Percentiles rank a stretch among this genome's conserved stretches.
Evolutionary conservation across 208 protist species (phyloP).

Genomic region (Trypanosoma cruzi): DNA sequence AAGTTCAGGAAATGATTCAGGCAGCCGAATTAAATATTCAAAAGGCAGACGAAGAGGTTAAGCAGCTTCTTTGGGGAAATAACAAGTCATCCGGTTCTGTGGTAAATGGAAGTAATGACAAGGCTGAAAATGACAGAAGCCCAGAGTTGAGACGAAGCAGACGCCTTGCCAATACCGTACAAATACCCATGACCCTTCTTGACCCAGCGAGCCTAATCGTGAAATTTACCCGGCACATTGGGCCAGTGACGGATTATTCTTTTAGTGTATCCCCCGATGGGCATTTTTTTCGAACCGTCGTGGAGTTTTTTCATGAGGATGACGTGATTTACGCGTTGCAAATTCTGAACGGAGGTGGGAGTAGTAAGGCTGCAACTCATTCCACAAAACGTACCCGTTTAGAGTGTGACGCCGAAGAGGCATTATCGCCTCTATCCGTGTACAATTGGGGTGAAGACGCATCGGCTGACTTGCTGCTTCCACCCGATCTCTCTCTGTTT

Average conservation of each 20-base stretch:
- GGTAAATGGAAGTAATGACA: background rate
- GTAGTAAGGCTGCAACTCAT: background rate
- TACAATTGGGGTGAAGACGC: conserved; percentile 21
- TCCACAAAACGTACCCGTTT: background rate
- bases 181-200: conserved; percentile 21
- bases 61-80: conserved; percentile 7
- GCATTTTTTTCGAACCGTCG: conserved; percentile 6
- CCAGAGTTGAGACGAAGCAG: background rate
- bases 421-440: conserved; percentile 2
- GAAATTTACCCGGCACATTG: conserved; percentile 28
- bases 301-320: conserved; percentile 30
- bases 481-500: conserved; percentile 1
- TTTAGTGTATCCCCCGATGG: conserved; percentile 17
- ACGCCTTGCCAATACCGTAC: conserved; percentile 20
- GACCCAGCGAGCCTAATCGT: conserved; percentile 22
- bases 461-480: background rate
- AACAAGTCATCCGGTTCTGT: background rate
- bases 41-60: conserved; percentile 18
- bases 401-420: conserved; percentile 3
- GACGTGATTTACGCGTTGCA: conserved; percentile 21
- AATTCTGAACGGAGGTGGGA: background rate
- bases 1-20: conserved; percentile 10
- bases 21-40: conserved; percentile 1
- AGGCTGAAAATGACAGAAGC: background rate
- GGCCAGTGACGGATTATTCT: conserved; percentile 28